Evolutionary conservation across 352 stramenopile genomes (phyloP).

Genomic region (Pythium volutum): DNA sequence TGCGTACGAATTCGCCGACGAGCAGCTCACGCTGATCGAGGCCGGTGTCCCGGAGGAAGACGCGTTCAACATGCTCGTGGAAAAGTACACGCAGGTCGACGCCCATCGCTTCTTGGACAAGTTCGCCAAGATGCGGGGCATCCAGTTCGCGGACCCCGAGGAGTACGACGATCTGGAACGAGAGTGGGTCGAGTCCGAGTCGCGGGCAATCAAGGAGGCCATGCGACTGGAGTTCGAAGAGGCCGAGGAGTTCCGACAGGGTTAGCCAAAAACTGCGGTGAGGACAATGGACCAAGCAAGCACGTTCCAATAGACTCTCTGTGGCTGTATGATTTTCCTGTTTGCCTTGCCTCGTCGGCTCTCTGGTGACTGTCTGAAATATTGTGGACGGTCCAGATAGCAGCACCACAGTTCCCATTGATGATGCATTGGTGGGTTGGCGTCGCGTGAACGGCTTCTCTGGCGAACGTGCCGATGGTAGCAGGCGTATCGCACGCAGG

Average conservation of each 20-base stretch:
- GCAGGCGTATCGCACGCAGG: too few species aligned
- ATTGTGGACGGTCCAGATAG: too few species aligned
- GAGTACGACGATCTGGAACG: constrained; percentile 83
- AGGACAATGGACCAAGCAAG: neutral
- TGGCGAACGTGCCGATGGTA: too few species aligned
- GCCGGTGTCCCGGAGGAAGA: constrained; percentile 76
- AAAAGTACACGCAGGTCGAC: constrained; percentile 86
- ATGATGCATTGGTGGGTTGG: too few species aligned
- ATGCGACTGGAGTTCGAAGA: constrained; percentile 86
- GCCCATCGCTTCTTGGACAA: constrained; percentile 80
- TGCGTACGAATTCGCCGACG: constrained; percentile 84
- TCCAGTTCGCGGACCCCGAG: constrained; percentile 68
- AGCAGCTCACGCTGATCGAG: constrained; percentile 85
- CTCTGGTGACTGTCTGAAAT: too few species aligned
- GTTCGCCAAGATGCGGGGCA: constrained; percentile 74
- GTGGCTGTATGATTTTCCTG: neutral
- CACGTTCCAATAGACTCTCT: neutral
- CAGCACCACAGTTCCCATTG: too few species aligned
- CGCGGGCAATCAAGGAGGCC: constrained; percentile 75
- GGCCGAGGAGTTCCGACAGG: constrained; percentile 66
- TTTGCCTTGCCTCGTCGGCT: neutral
- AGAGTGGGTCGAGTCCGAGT: constrained; percentile 79
- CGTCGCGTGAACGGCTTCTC: too few species aligned
- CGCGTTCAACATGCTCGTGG: constrained; percentile 71
- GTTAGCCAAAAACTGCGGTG: constrained; percentile 27